Base-by-base conservation (phyloP, 495 filamentous ascomycete genomes). In the Bacidia rubella region DNA sequence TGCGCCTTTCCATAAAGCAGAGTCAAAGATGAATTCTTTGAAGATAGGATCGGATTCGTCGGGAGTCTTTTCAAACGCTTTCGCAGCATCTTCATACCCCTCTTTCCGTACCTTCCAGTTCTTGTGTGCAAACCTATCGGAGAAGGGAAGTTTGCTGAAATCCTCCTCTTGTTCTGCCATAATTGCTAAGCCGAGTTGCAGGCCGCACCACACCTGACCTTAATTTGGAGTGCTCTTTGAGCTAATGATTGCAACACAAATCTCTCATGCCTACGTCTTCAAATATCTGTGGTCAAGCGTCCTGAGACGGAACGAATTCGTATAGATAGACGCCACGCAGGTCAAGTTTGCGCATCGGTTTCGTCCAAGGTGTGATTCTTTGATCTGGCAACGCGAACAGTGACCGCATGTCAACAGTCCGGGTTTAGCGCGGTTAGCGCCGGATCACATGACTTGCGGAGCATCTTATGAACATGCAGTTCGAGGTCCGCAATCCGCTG, bases 61-160 rank as follows among this genome's bases (percentile, higher is more conserved):
- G 49, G 85, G 81, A 9, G 89, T 87, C 53, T 76, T 74, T 64
- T 89, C 83, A 62, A 99, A 97, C 57, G 80, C 75, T 63, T 87
- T 84, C 38, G 85, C 79, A 41, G 87, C 90, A 56, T 90, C 87
- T 71, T 97, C 92, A 67, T 97, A 99, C 46, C 84, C 92, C 64
- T 80, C 77, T 67, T 99, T 99, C 57, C 92, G 78, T 40, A 92
- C 92, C 75, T 99, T 99, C 92, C 92, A 99, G 63, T 85, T 81
- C 83, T 96, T 96, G 72, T 96, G 88, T 40, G 80, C 66, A 66
- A 90, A 94, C 61, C 87, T 78, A 52, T 95, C 89, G 9, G 80
- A 75, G 39, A 95, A 68, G 12, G 90, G 84, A 44, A 96, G 70
- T 56, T 81, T 77, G 66, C 80, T 86, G 64, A 84, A 93, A 63